Conservation (phyloP, 1,284 basidiomycete genomes). For the Ganoderma sinense region DNA sequence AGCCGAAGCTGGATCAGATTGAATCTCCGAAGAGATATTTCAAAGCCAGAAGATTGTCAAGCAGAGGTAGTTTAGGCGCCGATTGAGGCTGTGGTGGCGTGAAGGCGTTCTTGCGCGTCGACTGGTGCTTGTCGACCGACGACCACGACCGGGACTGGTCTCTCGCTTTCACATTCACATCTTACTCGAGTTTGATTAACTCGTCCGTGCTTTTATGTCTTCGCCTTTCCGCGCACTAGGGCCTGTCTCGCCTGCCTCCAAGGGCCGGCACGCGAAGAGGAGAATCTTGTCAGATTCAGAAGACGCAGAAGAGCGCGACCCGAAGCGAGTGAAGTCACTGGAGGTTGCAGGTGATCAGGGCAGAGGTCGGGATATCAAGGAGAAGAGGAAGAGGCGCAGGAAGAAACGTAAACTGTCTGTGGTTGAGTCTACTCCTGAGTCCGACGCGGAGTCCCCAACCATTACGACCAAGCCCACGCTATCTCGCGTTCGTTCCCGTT, state of each 20-base stretch:
- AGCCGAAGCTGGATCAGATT: not conserved
- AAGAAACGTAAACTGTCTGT: constrained; percentile 37
- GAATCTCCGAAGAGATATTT: not conserved
- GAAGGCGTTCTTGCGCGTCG: not conserved
- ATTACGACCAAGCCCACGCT: constrained; percentile 4
- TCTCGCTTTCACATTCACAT: not conserved
- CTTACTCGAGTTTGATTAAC: not conserved
- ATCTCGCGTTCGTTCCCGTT: constrained; percentile 19
- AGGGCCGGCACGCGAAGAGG: constrained; percentile 16
- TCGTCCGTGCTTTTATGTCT: constrained; percentile 10
- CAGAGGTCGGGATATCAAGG: constrained; percentile 27
- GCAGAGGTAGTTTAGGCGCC: not conserved
- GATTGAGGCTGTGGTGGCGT: not conserved
- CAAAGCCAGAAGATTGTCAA: not conserved
- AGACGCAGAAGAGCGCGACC: constrained; percentile 29
- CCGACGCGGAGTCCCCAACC: constrained; percentile 10
- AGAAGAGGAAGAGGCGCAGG: constrained; percentile 38
- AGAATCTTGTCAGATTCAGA: constrained; percentile 31
- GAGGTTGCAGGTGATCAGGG: constrained; percentile 7
- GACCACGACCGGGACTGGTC: not conserved
- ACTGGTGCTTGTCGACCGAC: not conserved
- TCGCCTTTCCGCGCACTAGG: constrained; percentile 20
- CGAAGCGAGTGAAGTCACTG: constrained; percentile 19
- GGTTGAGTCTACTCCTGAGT: constrained; percentile 18
- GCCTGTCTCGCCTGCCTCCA: constrained; percentile 8